Evolutionary conservation across 1,284 basidiomycete species (phyloP), one percentile per base, ranked within the genome.

Genomic region (Jaminaea rosea): DNA sequence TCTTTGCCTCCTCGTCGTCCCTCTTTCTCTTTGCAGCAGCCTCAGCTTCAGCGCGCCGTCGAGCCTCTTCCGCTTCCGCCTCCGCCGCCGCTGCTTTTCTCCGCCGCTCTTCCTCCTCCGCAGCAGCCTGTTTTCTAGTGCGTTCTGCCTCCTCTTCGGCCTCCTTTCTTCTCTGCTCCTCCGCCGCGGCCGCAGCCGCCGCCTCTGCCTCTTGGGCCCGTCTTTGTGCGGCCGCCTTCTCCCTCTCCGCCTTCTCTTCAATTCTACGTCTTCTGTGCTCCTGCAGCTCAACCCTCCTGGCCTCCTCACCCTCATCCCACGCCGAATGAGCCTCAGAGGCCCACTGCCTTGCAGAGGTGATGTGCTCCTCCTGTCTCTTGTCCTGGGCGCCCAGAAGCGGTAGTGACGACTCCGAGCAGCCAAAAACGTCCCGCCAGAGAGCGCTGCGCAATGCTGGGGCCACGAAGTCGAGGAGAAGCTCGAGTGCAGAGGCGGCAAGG

Each of bases 131-230:
- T 36, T 28, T 59, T 54, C n/a, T n/a, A n/a, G n/a, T n/a, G 44
- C 59, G 63, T n/a, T 50, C 53, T 44, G 67, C 67, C 57, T 66
- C 58, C 37, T 49, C 55, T 21, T 56, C 55, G 34, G 34, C 34
- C 46, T 68, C 60, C 26, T 72, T 64, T 10, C 58, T 50, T 2
- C 71, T 47, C 10, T 56, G 60, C 44, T 50, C 45, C 7, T 54
- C 36, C 4, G 62, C 60, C 21, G 62, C 39, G 6, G 58, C 28
- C 63, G 58, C 13, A 70, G 52, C 24, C 69, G 55, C 17, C 63
- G 66, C 21, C 54, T 60, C 28, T 63, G n/a, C 34, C 34, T 21
- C 4, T 36, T 21, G n/a, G 21, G 9, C n/a, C 34, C 3, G 34
- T 21, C 34, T 36, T 36, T 36, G 34, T 36, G 4, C n/a, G n/a